Conservation (phyloP, 164 flowering plant species). For the grape (Vitis vinifera) region DNA sequence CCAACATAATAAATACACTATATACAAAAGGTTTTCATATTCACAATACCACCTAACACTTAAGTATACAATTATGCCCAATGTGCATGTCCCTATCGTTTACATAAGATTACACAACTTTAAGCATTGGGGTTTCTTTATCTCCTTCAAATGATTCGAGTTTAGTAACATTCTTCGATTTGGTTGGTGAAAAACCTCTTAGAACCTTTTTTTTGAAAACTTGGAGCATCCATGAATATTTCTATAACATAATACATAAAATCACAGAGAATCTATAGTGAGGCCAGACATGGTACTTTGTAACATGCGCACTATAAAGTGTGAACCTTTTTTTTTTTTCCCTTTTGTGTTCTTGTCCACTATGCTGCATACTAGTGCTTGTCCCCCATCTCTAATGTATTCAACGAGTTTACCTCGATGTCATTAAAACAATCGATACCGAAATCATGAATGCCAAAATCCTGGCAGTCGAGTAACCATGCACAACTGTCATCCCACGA, state of each 20-base stretch:
- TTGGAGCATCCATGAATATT: constrained; percentile 11
- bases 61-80: neutral
- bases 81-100: neutral
- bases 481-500: constrained; percentile 50
- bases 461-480: constrained; percentile 67
- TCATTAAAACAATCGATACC: constrained; percentile 52
- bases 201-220: constrained; percentile 6
- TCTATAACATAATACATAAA: constrained; percentile 1
- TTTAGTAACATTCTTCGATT: constrained; percentile 2
- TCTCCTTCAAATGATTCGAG: neutral
- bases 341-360: too few relatives aligned
- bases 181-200: constrained; percentile 25
- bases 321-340: neutral
- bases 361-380: constrained; percentile 17
- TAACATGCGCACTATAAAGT: constrained; percentile 1
- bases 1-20: constrained; percentile 5
- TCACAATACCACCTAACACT: constrained; percentile 1
- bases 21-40: constrained; percentile 13
- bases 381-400: constrained; percentile 24
- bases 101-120: constrained; percentile 12
- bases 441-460: constrained; percentile 73
- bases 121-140: neutral
- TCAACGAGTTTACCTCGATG: constrained; percentile 24
- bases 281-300: constrained; percentile 12
- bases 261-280: constrained; percentile 7